Evolutionary conservation across 202 grass and related monocot genomes (phyloP), one percentile per base, ranked within the genome.

Genomic region (Cymbopogon flexuosus): DNA sequence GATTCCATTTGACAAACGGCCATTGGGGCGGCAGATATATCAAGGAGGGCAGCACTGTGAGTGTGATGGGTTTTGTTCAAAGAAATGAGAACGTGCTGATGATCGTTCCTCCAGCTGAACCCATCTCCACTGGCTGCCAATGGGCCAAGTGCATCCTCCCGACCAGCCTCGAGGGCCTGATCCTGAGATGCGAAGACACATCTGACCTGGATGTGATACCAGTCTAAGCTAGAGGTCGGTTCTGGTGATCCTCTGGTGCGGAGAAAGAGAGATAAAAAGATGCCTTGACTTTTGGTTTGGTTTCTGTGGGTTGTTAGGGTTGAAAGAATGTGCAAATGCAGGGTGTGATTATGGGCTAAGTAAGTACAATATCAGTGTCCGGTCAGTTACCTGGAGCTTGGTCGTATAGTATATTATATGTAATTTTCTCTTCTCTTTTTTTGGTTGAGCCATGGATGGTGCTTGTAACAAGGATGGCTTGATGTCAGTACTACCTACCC

Each of bases 1-100:
- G 4, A 39, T 81, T 85, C 41, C 40, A 69, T 79, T 78, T 86
- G 18, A 66, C 37, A 27, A 27, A 42, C 59, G 39, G 6, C 23
- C n/a, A 15, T 79, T 68, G 52, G 24, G 4, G 31, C 36, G 62
- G 74, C 83, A 89, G 83, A 37, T 93, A 93, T 72, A 93, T 93
- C 42, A 89, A 91, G 76, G 88, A 96, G 78, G 90, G 93, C 16
- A 93, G 81, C 81, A 96, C 88, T 1, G 90, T 96, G 30, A 93
- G 90, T 69, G 88, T 93, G 30, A 90, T 93, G 61, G 90, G 93
- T 35, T 78, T 93, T 39, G 90, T 96, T 54, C 86, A 83, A 81
- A 83, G 81, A 68, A 88, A 92, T 13, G 76, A 89, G 9, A 96
- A 79, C 5, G 80, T 96, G 47, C n/a, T 93, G 39, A 96, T 89